Evolutionary conservation across 1,284 basidiomycete species (phyloP).

Genomic region (Takashimella tepidaria): DNA sequence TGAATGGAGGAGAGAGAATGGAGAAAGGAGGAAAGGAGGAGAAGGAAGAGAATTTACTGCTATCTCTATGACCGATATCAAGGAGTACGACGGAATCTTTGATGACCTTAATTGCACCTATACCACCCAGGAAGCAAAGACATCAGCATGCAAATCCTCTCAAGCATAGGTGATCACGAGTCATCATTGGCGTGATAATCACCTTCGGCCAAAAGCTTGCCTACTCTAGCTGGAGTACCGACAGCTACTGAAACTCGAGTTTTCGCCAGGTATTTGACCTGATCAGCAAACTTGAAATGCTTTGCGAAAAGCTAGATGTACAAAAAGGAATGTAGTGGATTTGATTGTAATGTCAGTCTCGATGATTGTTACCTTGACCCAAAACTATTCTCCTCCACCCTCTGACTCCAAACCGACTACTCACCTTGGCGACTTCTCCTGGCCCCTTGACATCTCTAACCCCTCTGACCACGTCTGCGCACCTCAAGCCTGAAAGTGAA

Average conservation of each 20-base stretch:
- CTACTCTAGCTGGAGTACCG: slow-evolving; percentile 47
- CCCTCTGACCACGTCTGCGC: slow-evolving; percentile 46
- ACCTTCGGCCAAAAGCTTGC: slow-evolving; percentile 44
- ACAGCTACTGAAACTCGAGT: slow-evolving; percentile 47
- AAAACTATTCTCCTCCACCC: no score
- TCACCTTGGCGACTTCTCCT: slow-evolving; percentile 48
- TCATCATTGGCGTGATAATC: slow-evolving; percentile 1
- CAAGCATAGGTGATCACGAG: no score
- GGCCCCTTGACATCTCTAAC: slow-evolving; percentile 37
- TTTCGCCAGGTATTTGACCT: slow-evolving; percentile 44
- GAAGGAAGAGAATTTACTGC: slow-evolving; percentile 27
- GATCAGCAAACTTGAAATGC: slow-evolving; percentile 48
- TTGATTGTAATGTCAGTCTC: no score
- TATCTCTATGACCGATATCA: slow-evolving; percentile 41
- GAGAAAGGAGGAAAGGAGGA: no score
- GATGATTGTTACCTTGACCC: no score
- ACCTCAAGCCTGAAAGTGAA: slow-evolving; percentile 43
- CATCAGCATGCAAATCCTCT: slow-evolving; percentile 12
- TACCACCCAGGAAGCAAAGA: background rate
- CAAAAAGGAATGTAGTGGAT: background rate
- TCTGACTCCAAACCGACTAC: slow-evolving; percentile 4
- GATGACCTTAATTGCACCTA: slow-evolving; percentile 40
- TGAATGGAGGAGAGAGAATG: no score
- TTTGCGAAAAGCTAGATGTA: slow-evolving; percentile 47
- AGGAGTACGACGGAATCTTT: slow-evolving; percentile 42